Base-by-base conservation (phyloP, 2,329 filamentous ascomycete genomes). In the Trichoderma sp. region DNA sequence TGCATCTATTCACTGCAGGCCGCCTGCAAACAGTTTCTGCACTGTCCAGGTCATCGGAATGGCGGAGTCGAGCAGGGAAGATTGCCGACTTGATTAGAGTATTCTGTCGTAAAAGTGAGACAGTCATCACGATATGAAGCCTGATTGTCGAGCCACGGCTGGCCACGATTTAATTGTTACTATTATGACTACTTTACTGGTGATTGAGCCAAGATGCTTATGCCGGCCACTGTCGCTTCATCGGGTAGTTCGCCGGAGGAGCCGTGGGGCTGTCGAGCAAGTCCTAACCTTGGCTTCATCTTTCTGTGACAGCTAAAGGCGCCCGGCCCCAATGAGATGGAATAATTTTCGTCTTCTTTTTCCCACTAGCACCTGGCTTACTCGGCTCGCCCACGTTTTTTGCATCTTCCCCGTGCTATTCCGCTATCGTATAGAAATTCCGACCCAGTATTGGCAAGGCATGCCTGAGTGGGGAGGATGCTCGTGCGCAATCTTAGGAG, bases 401-500 rank as follows among this genome's bases (percentile, higher is more conserved):
- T 64, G 8, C n/a, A 49, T 18, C 28, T 11, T n/a, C 16, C 2
- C 30, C 26, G 21, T 51, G 54, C 63, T 66, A 43, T 59, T 64
- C 60, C 60, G 10, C 7, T 43, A 21, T 55, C 8, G 49, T 64
- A 13, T 34, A 39, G 24, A 39, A 11, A 43, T 64, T 32, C 60
- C 60, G 60, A 34, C 14, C 46, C 18, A 39, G 60, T 49, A 32
- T 8, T 64, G 60, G 37, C 7, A 37, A 59, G 37, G 63, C 52
- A 28, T 51, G 46, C n/a, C 32, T 16, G 5, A 37, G 63, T 66
- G 63, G 63, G 43, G 63, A 58, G 4, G 14, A 6, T 51, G 34
- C 54, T 59, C 54, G 52, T 30, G 54, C 37, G 63, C 30, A 66
- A 66, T 66, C 30, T 66, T 58, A 66, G 13, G 13, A 46, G 63